Evolutionary conservation across 202 grass and related monocot species (phyloP).

Genomic region (Zoysia matrella): DNA sequence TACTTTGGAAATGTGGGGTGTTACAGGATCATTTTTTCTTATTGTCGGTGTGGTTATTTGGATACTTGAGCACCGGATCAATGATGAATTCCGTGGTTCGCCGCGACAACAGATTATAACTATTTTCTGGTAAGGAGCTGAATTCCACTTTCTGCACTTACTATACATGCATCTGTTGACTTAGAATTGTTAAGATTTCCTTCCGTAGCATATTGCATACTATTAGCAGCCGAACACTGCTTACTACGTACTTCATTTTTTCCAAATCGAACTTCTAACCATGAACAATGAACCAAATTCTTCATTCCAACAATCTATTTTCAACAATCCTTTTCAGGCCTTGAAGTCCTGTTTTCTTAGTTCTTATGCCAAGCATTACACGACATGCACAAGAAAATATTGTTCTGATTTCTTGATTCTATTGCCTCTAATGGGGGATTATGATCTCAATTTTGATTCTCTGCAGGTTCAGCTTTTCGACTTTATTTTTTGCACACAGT

Average conservation of each 20-base stretch:
- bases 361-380: not conserved
- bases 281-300: constrained; percentile 1
- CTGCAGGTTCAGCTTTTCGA: constrained; percentile 98
- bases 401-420: constrained; percentile 8
- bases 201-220: constrained; percentile 17
- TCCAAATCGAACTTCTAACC: not conserved
- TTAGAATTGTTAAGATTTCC: constrained; percentile 18
- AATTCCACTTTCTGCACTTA: constrained; percentile 10
- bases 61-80: constrained; percentile 95
- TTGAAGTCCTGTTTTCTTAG: constrained; percentile 19
- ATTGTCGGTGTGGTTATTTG: constrained; percentile 85
- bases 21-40: constrained; percentile 80
- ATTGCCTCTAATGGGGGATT: constrained; percentile 27
- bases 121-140: constrained; percentile 73
- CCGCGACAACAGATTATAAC: constrained; percentile 79
- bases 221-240: not conserved
- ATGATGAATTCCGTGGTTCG: constrained; percentile 84
- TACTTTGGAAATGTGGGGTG: constrained; percentile 82
- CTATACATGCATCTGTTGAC: not conserved
- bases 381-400: not conserved
- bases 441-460: constrained; percentile 31
- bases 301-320: constrained; percentile 27
- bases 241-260: not conserved
- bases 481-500: constrained; percentile 98
- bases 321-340: not conserved